A percentile compares a stretch with the other conserved stretches of the same genome.
Evolutionary conservation across 192 early-diverging fungal species (phyloP).

Genomic region (Dispira simplex): DNA sequence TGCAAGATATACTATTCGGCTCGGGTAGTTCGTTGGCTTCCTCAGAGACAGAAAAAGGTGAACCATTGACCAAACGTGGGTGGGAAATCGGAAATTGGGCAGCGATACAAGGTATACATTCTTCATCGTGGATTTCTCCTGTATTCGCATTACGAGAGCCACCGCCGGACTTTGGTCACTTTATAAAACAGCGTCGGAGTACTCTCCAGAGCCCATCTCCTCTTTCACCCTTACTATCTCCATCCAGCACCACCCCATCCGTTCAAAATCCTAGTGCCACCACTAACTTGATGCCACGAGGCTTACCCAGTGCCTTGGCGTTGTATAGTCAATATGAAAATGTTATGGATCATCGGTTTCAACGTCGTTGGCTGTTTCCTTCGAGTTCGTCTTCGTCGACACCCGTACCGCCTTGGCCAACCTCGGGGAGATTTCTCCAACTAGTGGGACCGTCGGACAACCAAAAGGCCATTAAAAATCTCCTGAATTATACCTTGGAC

Average conservation of each 20-base stretch:
- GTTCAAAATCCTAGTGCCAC: too few species aligned
- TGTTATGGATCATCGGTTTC: conserved; percentile 3
- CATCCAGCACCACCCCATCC: too few species aligned
- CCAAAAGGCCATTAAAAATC: neutral
- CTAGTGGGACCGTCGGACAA: conserved; percentile 11
- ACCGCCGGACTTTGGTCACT: too few species aligned
- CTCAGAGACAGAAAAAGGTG: neutral
- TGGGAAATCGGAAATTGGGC: neutral
- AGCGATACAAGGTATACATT: neutral
- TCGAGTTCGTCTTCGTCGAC: neutral
- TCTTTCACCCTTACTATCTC: too few species aligned
- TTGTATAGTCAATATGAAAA: too few species aligned
- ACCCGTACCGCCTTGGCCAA: neutral
- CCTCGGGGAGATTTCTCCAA: neutral
- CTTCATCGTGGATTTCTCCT: neutral
- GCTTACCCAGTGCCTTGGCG: too few species aligned
- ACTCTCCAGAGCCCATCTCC: too few species aligned
- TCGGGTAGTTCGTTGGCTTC: neutral
- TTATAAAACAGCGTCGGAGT: too few species aligned
- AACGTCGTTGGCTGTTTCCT: neutral
- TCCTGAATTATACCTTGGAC: conserved; percentile 12
- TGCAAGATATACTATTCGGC: neutral
- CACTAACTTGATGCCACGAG: too few species aligned
- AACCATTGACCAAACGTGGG: too few species aligned
- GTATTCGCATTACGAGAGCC: too few species aligned